phyloP scores from a whole-genome alignment of 75 land plant genomes.

The Azolla pinnata region DNA sequence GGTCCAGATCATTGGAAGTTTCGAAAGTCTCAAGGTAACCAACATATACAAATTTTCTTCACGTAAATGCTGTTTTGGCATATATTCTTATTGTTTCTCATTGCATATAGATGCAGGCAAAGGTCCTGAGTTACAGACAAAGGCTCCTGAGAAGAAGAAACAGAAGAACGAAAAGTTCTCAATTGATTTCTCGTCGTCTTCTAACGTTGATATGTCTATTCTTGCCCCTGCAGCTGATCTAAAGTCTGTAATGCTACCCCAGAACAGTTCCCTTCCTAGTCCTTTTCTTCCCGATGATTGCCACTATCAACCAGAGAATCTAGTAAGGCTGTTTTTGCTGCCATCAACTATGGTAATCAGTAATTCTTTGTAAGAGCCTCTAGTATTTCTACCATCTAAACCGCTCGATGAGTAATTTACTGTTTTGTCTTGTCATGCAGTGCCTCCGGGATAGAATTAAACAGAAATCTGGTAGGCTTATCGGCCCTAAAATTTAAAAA shows the following conservation, averaged over 20 bases:
- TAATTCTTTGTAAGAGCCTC: too few species aligned
- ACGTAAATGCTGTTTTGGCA: neutral
- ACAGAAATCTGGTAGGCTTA: too few species aligned
- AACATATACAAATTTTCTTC: neutral
- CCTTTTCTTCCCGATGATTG: conserved; percentile 84
- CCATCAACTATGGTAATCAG: conserved; percentile 61
- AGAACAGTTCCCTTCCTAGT: conserved; percentile 32
- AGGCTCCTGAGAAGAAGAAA: conserved; percentile 31
- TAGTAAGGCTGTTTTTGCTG: conserved; percentile 68
- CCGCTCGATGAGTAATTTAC: too few species aligned
- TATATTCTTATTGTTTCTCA: neutral
- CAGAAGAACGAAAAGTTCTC: conserved; percentile 34
- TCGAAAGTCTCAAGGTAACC: conserved; percentile 51
- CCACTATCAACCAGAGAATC: conserved; percentile 82
- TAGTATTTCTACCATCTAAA: too few species aligned
- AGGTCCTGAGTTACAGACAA: conserved; percentile 1
- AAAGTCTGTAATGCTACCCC: conserved; percentile 47
- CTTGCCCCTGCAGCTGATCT: conserved; percentile 58
- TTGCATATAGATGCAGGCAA: conserved; percentile 10
- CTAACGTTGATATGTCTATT: conserved; percentile 36
- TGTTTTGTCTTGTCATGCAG: too few species aligned
- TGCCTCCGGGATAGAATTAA: too few species aligned
- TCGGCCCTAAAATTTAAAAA: too few species aligned
- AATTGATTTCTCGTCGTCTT: conserved; percentile 41
- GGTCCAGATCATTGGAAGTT: conserved; percentile 97